Evolutionary conservation across 2,329 filamentous ascomycete genomes (phyloP), one percentile per base, ranked within the genome.

Genomic region (Aspergillus spinulosporus): DNA sequence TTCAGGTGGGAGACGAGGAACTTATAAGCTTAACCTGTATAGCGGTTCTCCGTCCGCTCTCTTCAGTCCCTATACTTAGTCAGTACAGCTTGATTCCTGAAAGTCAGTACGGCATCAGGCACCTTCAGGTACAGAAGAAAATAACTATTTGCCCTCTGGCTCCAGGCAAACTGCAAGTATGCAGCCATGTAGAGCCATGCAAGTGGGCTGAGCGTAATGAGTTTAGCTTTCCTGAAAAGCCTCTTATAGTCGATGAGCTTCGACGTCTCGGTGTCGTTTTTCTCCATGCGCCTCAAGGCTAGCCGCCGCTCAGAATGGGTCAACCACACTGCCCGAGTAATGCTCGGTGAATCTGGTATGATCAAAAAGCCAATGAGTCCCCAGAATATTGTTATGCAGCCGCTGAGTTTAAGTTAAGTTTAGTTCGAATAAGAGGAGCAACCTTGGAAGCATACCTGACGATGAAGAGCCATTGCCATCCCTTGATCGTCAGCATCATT

Each of bases 91-190:
- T n/a, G n/a, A n/a, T n/a, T n/a, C 26, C 28, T 21, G 8, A 5
- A 29, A 21, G 11, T 3, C n/a, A 15, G 14, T 8, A 34, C 11
- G 2, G 29, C 31, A 9, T 21, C 21, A 21, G 21, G 21, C 12
- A 51, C 59, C 34, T 63, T 56, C 4, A 63, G 54, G 46, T 63
- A 63, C 11, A 63, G 32, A 4, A 61, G 37, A 39, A 63, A 63
- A 26, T 62, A 63, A n/a, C 59, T 56, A 21, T 63, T 63, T 12
- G 57, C 54, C 34, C 61, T 57, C 26, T 60, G 60, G 5, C 57
- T 61, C 61, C 61, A 63, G 11, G 59, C 59, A 5, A 34, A 54
- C n/a, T 62, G 49, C 6, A 59, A 46, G 28, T 60, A 63, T 3
- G 59, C 47, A 37, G 56, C 53, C 14, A 62, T 44, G 29, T 62